Conservation (phyloP, 176 grass and related monocot genomes). For the Cenchrus fungigraminus region DNA sequence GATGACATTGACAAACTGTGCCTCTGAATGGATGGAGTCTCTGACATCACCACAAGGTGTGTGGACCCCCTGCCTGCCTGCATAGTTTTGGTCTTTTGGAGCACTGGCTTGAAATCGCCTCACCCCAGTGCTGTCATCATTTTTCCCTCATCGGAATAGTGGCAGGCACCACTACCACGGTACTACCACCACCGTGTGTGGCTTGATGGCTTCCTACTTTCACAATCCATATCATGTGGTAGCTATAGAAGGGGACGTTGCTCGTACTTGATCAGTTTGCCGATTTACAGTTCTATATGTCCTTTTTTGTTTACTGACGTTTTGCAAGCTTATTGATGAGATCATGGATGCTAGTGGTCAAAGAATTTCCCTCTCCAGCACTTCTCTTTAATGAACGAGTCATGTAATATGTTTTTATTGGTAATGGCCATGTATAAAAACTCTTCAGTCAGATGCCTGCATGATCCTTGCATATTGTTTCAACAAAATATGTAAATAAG, state of each 20-base stretch:
- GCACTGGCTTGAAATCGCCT: conserved; percentile 48
- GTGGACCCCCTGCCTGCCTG: conserved; percentile 29
- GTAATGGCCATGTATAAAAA: no score
- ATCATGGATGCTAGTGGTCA: no score
- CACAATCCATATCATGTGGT: background rate
- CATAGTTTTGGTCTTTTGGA: conserved; percentile 44
- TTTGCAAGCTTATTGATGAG: background rate
- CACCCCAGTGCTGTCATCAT: conserved; percentile 47
- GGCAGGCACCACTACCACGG: conserved; percentile 36
- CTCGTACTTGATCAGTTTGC: background rate
- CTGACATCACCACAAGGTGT: conserved; percentile 43
- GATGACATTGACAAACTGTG: conserved; percentile 61
- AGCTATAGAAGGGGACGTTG: background rate
- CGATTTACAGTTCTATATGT: background rate
- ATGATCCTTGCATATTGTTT: background rate
- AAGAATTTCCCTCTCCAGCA: background rate
- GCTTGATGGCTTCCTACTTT: conserved; percentile 16
- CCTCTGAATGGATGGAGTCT: conserved; percentile 49
- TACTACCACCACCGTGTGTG: conserved; percentile 40
- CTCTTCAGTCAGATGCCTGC: background rate
- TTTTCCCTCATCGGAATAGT: conserved; percentile 34
- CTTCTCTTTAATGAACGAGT: background rate
- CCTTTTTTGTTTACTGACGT: background rate
- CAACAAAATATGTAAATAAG: background rate
- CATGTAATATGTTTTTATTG: background rate